Evolutionary conservation across 768 basidiomycete genomes (phyloP), one percentile per base, ranked within the genome.

Genomic region (Multifurca ochricompacta): DNA sequence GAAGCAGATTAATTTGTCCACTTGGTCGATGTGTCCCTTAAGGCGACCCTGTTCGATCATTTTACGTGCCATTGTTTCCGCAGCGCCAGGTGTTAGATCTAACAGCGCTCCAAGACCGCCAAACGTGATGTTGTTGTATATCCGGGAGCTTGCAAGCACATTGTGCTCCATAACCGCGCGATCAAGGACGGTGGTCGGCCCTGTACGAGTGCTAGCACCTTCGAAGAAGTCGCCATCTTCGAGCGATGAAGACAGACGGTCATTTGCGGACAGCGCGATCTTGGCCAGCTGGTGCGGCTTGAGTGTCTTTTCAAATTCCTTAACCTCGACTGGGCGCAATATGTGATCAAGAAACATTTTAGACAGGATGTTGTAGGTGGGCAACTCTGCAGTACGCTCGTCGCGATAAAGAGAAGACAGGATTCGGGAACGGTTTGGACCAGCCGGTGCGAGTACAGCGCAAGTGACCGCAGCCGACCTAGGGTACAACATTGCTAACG

Each of bases 261-360:
- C 90, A 62, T 90, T 91, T 51, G 85, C 80, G 11, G 88, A 88
- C 14, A 91, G 83, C 23, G 86, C 77, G 43, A 95, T 83, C 66
- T 83, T 85, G n/a, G 96, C 96, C 25, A 96, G 79, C 67, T 99
- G 96, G 71, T 99, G 96, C 14, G 87, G 81, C 62, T 87, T 87
- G 48, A 99, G 80, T 3, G 83, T 85, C 40, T 76, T 76, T 67
- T 94, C 91, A 66, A 99, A 99, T 44, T 85, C 84, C 65, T 88
- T 83, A 51, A 98, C 80, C 71, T 99, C 95, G 41, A 80, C 75
- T 1, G 92, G 78, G 40, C 93, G 87, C 46, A 99, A 80, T 66
- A 99, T 97, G 61, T 92, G 93, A 66, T 98, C 96, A 59, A 98
- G 83, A 71, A 96, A 93, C 95, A 98, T 98, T 68, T 97, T 97